phyloP scores from a whole-genome alignment of 163 green algal genomes.

The Smithsoniella earleae region DNA sequence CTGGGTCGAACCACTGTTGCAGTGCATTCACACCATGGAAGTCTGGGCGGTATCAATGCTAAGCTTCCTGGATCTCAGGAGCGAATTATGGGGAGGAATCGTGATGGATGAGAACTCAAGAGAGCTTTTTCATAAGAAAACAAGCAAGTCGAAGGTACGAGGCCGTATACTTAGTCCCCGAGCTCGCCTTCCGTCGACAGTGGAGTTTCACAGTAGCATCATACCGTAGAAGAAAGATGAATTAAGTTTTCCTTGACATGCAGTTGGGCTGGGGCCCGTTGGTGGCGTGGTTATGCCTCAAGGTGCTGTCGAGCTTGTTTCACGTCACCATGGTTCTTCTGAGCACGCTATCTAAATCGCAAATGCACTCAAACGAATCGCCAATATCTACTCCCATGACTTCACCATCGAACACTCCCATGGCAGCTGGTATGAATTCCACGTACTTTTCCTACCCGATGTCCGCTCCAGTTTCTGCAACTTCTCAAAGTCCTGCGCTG shows the following conservation, averaged over 20 bases:
- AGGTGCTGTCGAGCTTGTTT: constrained; percentile 21
- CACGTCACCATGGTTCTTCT: constrained; percentile 29
- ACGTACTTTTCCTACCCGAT: not conserved
- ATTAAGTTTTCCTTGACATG: no score
- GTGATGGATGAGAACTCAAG: constrained; percentile 1
- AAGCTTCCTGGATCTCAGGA: not conserved
- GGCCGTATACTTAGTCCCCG: no score
- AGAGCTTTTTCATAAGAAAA: not conserved
- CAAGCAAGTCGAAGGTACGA: constrained; percentile 14
- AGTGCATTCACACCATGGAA: constrained; percentile 27
- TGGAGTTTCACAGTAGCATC: no score
- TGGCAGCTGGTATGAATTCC: constrained; percentile 1
- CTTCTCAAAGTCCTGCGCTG: no score
- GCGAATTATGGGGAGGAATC: not conserved
- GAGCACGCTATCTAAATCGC: not conserved
- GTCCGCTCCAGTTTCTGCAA: no score
- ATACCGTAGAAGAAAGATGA: no score
- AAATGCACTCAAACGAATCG: no score
- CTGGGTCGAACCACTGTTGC: constrained; percentile 7
- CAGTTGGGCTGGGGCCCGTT: constrained; percentile 17
- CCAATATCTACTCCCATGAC: not conserved
- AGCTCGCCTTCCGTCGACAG: no score
- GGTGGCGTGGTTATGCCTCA: constrained; percentile 16
- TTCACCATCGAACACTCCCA: not conserved
- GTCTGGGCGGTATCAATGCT: constrained; percentile 27